Conservation (phyloP, 805 yeast species). For the Candida tallmaniae region DNA sequence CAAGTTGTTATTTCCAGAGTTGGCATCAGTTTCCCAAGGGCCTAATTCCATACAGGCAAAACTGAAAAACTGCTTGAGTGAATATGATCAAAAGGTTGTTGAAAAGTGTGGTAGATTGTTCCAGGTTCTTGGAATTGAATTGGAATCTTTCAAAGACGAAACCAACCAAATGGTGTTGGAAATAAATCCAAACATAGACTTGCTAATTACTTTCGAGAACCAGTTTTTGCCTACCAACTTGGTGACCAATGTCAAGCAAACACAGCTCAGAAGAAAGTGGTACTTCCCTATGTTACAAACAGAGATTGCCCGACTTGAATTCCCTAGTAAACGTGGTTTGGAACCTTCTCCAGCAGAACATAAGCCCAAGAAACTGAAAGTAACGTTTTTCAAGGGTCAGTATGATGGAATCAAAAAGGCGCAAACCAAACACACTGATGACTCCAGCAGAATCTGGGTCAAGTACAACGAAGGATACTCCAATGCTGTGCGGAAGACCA, state of each 20-base stretch:
- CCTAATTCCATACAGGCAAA: conserved; percentile 14
- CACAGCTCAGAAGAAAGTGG: conserved; percentile 27
- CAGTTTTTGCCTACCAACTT: conserved; percentile 14
- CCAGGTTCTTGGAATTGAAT: conserved; percentile 33
- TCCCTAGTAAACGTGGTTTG: conserved; percentile 5
- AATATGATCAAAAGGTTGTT: conserved; percentile 26
- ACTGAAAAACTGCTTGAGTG: conserved; percentile 20
- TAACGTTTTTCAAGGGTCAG: conserved; percentile 31
- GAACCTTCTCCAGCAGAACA: conserved; percentile 6
- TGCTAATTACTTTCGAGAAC: conserved; percentile 22
- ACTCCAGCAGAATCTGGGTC: conserved; percentile 62
- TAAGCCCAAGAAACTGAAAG: conserved; percentile 18
- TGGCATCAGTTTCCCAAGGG: conserved; percentile 12
- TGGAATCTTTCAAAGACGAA: conserved; percentile 36
- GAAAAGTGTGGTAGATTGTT: conserved; percentile 35
- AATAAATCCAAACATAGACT: conserved; percentile 33
- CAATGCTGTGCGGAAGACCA: conserved; percentile 81
- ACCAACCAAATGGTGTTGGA: conserved; percentile 24
- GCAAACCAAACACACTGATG: conserved; percentile 21
- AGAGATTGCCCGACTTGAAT: conserved; percentile 24
- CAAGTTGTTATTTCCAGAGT: conserved; percentile 26
- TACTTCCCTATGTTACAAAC: conserved; percentile 33
- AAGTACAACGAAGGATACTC: conserved; percentile 89
- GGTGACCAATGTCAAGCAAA: conserved; percentile 14
- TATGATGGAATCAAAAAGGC: conserved; percentile 29